Evolutionary conservation across 2,329 filamentous ascomycete species (phyloP).

Genomic region (Alternaria brassicae): DNA sequence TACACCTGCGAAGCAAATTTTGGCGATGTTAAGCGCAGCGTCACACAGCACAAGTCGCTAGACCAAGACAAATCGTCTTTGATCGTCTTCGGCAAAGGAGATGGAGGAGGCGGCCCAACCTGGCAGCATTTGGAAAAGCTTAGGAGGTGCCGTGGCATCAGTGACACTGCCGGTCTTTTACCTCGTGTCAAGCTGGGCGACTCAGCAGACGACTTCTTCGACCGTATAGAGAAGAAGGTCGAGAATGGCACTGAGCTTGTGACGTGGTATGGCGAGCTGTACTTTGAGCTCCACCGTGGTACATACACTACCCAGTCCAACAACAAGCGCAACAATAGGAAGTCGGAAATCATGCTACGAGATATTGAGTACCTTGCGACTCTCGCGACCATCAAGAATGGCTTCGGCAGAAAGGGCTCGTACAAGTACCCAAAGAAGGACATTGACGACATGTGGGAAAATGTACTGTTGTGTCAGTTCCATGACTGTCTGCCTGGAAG

Average conservation of each 20-base stretch:
- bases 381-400: conserved; percentile 75
- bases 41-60: conserved; percentile 93
- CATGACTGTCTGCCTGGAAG: conserved; percentile 96
- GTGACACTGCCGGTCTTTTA: conserved; percentile 81
- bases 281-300: conserved; percentile 95
- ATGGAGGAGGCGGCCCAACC: conserved; percentile 93
- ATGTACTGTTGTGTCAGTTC: conserved; percentile 90
- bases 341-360: conserved; percentile 81
- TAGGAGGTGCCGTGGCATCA: conserved; percentile 86
- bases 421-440: conserved; percentile 94
- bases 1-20: conserved; percentile 96
- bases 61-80: conserved; percentile 90
- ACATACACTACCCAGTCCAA: conserved; percentile 98
- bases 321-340: conserved; percentile 94
- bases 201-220: conserved; percentile 95
- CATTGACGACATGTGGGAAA: conserved; percentile 97
- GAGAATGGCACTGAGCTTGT: conserved; percentile 72
- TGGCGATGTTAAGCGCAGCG: conserved; percentile 88
- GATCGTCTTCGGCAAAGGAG: conserved; percentile 94
- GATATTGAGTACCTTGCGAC: conserved; percentile 90
- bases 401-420: conserved; percentile 50
- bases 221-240: conserved; percentile 79
- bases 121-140: conserved; percentile 95
- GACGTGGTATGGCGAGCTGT: conserved; percentile 97
- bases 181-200: conserved; percentile 88